phyloP scores from a whole-genome alignment of 768 basidiomycete species.

The Amanita jacksonii region DNA sequence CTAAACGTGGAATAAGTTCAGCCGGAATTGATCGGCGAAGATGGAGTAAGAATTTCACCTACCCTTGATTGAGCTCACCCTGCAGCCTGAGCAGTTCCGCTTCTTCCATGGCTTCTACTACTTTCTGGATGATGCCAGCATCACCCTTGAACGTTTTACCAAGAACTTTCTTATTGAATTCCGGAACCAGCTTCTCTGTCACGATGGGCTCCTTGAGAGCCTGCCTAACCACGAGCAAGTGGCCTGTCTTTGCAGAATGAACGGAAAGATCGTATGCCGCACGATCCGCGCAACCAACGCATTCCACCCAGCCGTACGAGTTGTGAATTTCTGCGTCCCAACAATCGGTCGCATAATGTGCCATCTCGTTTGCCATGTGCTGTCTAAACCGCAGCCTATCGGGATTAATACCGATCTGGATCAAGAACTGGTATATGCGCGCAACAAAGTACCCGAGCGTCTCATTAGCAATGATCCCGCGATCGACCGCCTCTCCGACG shows the following conservation, averaged over 20 bases:
- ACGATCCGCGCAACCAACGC: slow-evolving; percentile 97
- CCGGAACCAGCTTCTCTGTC: slow-evolving; percentile 67
- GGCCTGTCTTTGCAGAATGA: slow-evolving; percentile 77
- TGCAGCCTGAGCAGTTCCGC: slow-evolving; percentile 55
- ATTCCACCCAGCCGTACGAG: slow-evolving; percentile 91
- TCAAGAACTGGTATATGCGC: slow-evolving; percentile 81
- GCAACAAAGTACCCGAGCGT: slow-evolving; percentile 97
- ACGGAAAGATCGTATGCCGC: slow-evolving; percentile 94
- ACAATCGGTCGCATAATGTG: slow-evolving; percentile 97
- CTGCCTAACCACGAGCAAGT: slow-evolving; percentile 78
- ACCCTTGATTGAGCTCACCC: slow-evolving; percentile 69
- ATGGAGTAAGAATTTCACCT: slow-evolving; percentile 16
- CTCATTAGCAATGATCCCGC: slow-evolving; percentile 88
- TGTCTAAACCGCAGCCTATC: slow-evolving; percentile 85
- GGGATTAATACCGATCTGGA: slow-evolving; percentile 86
- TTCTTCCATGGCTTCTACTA: slow-evolving; percentile 60
- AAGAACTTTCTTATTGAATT: slow-evolving; percentile 80
- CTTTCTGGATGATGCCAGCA: slow-evolving; percentile 52
- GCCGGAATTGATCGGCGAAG: slow-evolving; percentile 3
- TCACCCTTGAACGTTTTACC: slow-evolving; percentile 88
- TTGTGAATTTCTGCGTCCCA: slow-evolving; percentile 99
- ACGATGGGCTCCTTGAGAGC: slow-evolving; percentile 79
- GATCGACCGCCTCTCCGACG: slow-evolving; percentile 82
- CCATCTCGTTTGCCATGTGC: slow-evolving; percentile 99
- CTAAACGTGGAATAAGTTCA: not conserved